Conservation (phyloP, 1,284 basidiomycete genomes). For the Trametes pubescens region DNA sequence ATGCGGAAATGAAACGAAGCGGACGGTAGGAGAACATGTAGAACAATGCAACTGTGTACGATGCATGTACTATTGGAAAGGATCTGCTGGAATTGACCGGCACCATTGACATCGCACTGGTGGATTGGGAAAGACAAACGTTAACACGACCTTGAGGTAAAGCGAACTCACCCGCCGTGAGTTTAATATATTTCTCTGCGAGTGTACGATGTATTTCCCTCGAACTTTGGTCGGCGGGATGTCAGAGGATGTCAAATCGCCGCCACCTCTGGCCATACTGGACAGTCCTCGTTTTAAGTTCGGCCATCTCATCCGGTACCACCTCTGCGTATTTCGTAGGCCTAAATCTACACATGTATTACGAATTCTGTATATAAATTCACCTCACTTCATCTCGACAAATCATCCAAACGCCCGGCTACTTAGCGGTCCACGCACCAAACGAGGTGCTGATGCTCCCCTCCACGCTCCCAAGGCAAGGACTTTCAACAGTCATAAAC, state of each 20-base stretch:
- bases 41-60: background rate
- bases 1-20: background rate
- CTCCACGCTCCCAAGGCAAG: conserved; percentile 8
- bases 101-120: too few relatives aligned
- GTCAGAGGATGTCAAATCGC: too few relatives aligned
- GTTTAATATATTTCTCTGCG: too few relatives aligned
- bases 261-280: too few relatives aligned
- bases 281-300: too few relatives aligned
- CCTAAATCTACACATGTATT: conserved; percentile 4
- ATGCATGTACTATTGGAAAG: conserved; percentile 1
- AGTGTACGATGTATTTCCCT: too few relatives aligned
- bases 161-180: too few relatives aligned
- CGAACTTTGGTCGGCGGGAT: too few relatives aligned
- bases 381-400: background rate
- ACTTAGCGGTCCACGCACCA: background rate
- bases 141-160: too few relatives aligned
- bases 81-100: background rate
- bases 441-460: background rate
- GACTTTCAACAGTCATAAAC: background rate
- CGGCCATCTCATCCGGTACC: background rate
- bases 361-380: background rate
- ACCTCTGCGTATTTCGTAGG: background rate
- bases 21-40: background rate
- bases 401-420: too few relatives aligned
- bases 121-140: too few relatives aligned